These are phyloP conservation scores for Prunus armeniaca DNA, from an alignment of 306 rosid genomes.

Conservation along the genomic window DNA sequence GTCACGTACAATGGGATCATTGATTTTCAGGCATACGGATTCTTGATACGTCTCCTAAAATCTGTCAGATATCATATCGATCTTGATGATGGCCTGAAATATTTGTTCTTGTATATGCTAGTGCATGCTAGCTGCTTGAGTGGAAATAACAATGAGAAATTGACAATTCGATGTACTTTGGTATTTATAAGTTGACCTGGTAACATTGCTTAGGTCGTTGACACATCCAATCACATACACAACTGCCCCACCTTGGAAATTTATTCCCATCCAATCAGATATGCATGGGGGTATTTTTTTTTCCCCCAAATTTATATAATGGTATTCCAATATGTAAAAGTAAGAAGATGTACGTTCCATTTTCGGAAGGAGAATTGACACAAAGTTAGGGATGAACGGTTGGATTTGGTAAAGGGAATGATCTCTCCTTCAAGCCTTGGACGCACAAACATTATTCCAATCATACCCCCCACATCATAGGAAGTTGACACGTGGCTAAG, in stretches of 20 bases:
- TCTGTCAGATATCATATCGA: conserved; percentile 42
- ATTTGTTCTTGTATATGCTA: conserved; percentile 9
- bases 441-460: background rate
- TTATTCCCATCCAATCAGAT: background rate
- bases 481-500: background rate
- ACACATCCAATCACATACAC: conserved; percentile 40
- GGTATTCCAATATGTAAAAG: background rate
- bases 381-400: background rate
- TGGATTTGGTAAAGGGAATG: too few relatives aligned
- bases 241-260: background rate
- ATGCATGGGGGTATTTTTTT: too few relatives aligned
- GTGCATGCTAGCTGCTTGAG: conserved; percentile 11
- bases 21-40: background rate
- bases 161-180: conserved; percentile 9
- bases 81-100: conserved; percentile 46
- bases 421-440: too few relatives aligned
- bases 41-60: conserved; percentile 10
- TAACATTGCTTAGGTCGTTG: conserved; percentile 26
- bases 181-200: conserved; percentile 44
- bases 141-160: conserved; percentile 29
- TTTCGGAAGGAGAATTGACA: background rate
- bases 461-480: background rate
- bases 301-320: background rate
- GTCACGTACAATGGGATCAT: background rate
- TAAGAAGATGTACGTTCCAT: background rate